A percentile compares a stretch with the other conserved stretches of the same genome.
Conservation (phyloP, 2,329 filamentous ascomycete species). For the Claviceps pusilla region DNA sequence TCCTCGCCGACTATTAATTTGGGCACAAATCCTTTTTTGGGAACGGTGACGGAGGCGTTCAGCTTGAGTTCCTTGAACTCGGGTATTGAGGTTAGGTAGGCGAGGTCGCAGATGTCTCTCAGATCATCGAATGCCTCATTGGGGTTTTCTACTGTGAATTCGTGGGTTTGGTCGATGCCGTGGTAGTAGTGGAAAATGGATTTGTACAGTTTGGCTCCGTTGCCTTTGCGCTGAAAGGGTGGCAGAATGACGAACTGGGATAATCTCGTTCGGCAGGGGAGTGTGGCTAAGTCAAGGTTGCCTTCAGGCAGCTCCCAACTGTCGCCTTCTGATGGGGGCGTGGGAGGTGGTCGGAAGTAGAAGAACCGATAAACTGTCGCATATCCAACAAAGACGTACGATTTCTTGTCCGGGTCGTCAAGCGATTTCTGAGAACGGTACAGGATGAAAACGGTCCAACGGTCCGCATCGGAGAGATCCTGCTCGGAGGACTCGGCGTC, state of each 20-base stretch:
- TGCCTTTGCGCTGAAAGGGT: slow-evolving; percentile 66
- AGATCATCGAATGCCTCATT: slow-evolving; percentile 74
- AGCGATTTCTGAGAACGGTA: slow-evolving; percentile 46
- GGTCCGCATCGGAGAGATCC: slow-evolving; percentile 57
- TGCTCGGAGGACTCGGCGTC: slow-evolving; percentile 42
- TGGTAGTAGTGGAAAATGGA: slow-evolving; percentile 59
- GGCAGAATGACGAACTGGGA: slow-evolving; percentile 89
- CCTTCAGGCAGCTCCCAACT: slow-evolving; percentile 30
- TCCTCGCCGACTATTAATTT: slow-evolving; percentile 42
- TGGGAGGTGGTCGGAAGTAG: slow-evolving; percentile 34
- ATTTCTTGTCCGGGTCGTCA: slow-evolving; percentile 28
- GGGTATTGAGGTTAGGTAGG: slow-evolving; percentile 43
- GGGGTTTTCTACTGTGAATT: slow-evolving; percentile 88
- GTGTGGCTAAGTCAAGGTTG: slow-evolving; percentile 37
- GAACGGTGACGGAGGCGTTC: slow-evolving; percentile 35
- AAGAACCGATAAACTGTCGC: slow-evolving; percentile 83
- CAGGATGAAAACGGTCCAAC: slow-evolving; percentile 87
- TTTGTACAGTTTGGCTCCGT: slow-evolving; percentile 68
- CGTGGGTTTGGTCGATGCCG: slow-evolving; percentile 51
- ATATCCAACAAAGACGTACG: slow-evolving; percentile 80
- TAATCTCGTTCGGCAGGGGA: slow-evolving; percentile 68
- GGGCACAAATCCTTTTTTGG: slow-evolving; percentile 31
- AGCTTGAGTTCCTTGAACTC: slow-evolving; percentile 43
- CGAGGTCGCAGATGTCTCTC: slow-evolving; percentile 59
- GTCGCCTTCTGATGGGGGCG: slow-evolving; percentile 24